These are phyloP conservation scores for Aspergillus cejpii DNA, from an alignment of 2,329 filamentous ascomycete species.

Conservation along the genomic window DNA sequence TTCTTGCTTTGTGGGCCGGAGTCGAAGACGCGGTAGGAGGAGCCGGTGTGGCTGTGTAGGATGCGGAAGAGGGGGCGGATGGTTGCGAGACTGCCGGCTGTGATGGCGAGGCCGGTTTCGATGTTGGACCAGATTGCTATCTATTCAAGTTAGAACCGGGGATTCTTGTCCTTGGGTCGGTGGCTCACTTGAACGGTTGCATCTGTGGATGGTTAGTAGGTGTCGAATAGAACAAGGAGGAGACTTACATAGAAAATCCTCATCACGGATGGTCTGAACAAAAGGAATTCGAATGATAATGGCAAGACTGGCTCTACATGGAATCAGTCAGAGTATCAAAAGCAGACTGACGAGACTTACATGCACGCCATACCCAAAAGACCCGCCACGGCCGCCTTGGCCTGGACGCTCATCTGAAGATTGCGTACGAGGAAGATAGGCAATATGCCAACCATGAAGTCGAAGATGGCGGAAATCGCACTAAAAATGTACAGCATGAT, in stretches of 20 bases:
- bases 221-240: neutral
- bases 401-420: conserved; percentile 17
- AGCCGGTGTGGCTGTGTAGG: neutral
- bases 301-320: conserved; percentile 16
- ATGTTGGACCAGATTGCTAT: conserved; percentile 21
- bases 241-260: conserved; percentile 17
- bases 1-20: neutral
- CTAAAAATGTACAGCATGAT: conserved; percentile 19
- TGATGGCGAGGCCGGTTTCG: conserved; percentile 20
- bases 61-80: conserved; percentile 14
- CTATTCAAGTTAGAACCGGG: neutral
- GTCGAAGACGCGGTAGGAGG: neutral
- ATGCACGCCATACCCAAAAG: conserved; percentile 19
- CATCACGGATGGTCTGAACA: conserved; percentile 10
- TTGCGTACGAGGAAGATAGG: conserved; percentile 18
- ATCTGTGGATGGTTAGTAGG: neutral
- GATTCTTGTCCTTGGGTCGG: neutral
- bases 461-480: conserved; percentile 11
- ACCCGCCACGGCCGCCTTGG: conserved; percentile 14
- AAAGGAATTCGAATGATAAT: conserved; percentile 16
- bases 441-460: conserved; percentile 16
- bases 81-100: conserved; percentile 18
- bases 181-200: neutral
- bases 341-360: conserved; percentile 6
- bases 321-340: neutral